Conservation (phyloP, 805 yeast species). For the Wickerhamiella sergipiensis region DNA sequence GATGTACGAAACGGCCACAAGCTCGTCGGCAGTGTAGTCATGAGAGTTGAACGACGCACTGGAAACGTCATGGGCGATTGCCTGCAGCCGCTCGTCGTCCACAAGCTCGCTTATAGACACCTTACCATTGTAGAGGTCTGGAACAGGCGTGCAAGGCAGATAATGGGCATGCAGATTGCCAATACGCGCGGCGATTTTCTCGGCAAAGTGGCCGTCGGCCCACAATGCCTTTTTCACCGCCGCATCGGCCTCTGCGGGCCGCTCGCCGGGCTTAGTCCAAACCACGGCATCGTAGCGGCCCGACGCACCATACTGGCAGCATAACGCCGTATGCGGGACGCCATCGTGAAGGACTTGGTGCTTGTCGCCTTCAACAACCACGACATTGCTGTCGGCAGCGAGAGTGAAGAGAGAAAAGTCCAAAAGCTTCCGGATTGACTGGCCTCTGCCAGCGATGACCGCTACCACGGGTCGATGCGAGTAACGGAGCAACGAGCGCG, state of each 20-base stretch:
- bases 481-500: not conserved
- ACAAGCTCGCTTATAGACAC: slow-evolving; percentile 3
- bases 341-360: not conserved
- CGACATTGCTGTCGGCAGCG: not conserved
- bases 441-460: not conserved
- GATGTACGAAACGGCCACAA: slow-evolving; percentile 42
- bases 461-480: not conserved
- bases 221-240: not conserved
- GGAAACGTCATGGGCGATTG: not conserved
- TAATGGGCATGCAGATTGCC: not conserved
- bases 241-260: not conserved
- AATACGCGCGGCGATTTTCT: not conserved
- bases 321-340: not conserved
- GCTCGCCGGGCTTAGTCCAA: not conserved
- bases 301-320: not conserved
- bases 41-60: slow-evolving; percentile 62
- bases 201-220: not conserved
- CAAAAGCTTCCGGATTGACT: not conserved
- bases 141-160: not conserved
- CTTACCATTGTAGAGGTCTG: not conserved
- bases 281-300: not conserved
- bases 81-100: slow-evolving; percentile 1
- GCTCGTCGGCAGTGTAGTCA: slow-evolving; percentile 48
- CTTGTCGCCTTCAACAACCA: not conserved
- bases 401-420: slow-evolving; percentile 1